Evolutionary conservation across 495 filamentous ascomycete genomes (phyloP).

Genomic region (Rostrohypoxylon terebratum): DNA sequence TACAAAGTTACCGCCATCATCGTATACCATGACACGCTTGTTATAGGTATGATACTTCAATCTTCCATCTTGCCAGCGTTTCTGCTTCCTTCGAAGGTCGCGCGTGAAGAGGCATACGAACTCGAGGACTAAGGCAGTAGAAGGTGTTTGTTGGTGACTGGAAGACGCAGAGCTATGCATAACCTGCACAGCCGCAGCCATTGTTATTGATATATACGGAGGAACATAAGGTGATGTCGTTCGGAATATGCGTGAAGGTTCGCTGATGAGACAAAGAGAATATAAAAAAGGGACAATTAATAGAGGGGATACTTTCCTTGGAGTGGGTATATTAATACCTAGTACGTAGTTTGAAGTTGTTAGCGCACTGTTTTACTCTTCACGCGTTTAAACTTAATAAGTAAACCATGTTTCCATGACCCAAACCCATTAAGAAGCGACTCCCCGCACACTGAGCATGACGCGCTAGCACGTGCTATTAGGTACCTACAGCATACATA

Average conservation of each 20-base stretch:
- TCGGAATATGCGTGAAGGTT: background rate
- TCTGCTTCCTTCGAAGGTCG: conserved; percentile 86
- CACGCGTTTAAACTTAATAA: background rate
- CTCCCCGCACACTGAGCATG: conserved; percentile 6
- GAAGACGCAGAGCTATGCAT: conserved; percentile 43
- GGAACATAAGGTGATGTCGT: background rate
- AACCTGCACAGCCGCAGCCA: conserved; percentile 38
- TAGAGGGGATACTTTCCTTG: too few species aligned
- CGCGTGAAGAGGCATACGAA: conserved; percentile 87
- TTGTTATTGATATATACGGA: conserved; percentile 7
- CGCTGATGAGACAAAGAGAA: background rate
- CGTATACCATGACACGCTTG: conserved; percentile 90
- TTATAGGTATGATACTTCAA: conserved; percentile 92
- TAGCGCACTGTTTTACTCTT: background rate
- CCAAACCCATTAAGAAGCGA: conserved; percentile 10
- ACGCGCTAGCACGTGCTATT: conserved; percentile 42
- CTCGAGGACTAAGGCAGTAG: conserved; percentile 81
- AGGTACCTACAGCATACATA: background rate
- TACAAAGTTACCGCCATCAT: conserved; percentile 79
- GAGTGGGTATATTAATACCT: too few species aligned
- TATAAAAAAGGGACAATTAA: background rate
- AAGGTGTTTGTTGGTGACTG: conserved; percentile 48
- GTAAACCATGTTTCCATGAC: background rate
- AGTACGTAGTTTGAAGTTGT: too few species aligned
- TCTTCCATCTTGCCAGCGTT: conserved; percentile 92